Percentiles rank a stretch among this genome's conserved stretches.
Conservation (phyloP, 1,139 yeast species). For the Geotrichum reessii region DNA sequence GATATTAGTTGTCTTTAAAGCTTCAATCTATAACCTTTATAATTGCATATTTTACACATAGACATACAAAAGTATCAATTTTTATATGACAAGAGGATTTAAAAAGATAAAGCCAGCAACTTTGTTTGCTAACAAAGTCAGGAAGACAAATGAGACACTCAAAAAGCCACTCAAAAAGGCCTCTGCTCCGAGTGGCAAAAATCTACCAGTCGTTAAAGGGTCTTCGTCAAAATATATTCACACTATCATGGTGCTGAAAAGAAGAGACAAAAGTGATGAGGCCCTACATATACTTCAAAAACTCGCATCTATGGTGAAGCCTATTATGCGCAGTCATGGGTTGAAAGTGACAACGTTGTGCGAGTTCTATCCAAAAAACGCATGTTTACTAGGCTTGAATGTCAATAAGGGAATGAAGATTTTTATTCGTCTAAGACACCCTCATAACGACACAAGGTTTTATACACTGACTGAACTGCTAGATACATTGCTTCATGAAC, state of each 20-base stretch:
- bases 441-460: conserved; percentile 52
- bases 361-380: conserved; percentile 79
- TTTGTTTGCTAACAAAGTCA: conserved; percentile 1
- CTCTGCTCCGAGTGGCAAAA: conserved; percentile 1
- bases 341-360: conserved; percentile 64
- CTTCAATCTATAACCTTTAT: not conserved
- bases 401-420: conserved; percentile 80
- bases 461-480: conserved; percentile 61
- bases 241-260: conserved; percentile 12
- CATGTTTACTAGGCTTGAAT: conserved; percentile 68
- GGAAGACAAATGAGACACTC: not conserved
- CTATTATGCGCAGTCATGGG: conserved; percentile 63
- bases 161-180: not conserved
- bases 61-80: too few species aligned
- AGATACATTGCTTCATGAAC: conserved; percentile 84
- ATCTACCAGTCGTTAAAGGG: conserved; percentile 8
- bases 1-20: not conserved
- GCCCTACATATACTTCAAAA: conserved; percentile 33
- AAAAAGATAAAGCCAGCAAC: conserved; percentile 6
- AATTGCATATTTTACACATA: too few species aligned
- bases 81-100: conserved; percentile 4
- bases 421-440: conserved; percentile 61
- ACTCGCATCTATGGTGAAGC: conserved; percentile 40
- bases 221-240: conserved; percentile 14
- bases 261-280: conserved; percentile 22